Evolutionary conservation across 164 flowering plant species (phyloP).

Genomic region (Pachysandra terminalis): DNA sequence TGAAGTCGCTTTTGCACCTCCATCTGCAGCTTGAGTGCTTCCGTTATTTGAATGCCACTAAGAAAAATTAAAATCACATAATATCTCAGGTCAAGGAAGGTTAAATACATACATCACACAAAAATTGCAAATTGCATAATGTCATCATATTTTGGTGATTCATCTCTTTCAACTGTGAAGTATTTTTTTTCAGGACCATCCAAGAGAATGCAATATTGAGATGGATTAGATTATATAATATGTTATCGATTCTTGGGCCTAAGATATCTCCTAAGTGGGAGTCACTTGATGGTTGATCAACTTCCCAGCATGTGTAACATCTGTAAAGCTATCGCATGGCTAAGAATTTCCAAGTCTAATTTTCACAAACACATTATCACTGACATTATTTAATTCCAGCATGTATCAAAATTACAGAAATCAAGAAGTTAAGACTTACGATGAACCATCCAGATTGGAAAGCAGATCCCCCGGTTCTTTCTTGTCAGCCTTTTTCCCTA

Average conservation of each 20-base stretch:
- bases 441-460: conserved; percentile 62
- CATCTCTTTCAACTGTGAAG: background rate
- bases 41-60: conserved; percentile 89
- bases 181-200: background rate
- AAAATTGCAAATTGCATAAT: background rate
- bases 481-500: conserved; percentile 72
- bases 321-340: background rate
- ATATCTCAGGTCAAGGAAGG: background rate
- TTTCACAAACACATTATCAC: background rate
- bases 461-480: conserved; percentile 63
- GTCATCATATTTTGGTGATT: background rate
- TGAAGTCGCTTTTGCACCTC: conserved; percentile 92
- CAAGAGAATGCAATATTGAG: background rate
- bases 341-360: background rate
- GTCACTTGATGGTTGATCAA: background rate
- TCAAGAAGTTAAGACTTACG: conserved; percentile 60
- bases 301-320: background rate
- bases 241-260: background rate
- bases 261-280: background rate
- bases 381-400: background rate
- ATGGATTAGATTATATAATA: background rate
- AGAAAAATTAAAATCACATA: conserved; percentile 12
- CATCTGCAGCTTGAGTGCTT: conserved; percentile 91
- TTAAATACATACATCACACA: background rate
- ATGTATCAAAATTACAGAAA: background rate